phyloP scores from a whole-genome alignment of 176 grass and related monocot genomes.

The Rhynchospora tenuis region DNA sequence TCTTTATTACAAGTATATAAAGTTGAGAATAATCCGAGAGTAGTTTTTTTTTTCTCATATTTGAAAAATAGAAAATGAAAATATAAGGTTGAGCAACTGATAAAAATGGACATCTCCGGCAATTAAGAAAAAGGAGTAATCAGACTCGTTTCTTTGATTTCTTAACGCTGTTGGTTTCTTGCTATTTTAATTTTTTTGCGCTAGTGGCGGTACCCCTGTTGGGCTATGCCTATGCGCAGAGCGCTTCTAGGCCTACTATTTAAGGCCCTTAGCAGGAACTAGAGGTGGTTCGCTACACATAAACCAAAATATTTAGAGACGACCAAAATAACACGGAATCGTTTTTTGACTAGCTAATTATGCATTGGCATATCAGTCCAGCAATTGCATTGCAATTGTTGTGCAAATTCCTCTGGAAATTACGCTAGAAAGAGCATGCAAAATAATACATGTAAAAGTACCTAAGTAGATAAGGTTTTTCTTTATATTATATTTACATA shows the following conservation, averaged over 20 bases:
- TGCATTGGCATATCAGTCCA: too few species aligned
- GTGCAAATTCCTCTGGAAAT: not conserved
- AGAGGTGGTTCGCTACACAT: too few species aligned
- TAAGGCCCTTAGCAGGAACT: not conserved
- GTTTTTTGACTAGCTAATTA: too few species aligned
- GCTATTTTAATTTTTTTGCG: not conserved
- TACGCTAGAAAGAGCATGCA: not conserved
- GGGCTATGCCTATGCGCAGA: not conserved
- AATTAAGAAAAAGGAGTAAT: too few species aligned
- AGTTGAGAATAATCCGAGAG: too few species aligned
- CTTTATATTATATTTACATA: conserved; percentile 1
- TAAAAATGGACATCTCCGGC: too few species aligned
- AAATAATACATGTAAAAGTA: not conserved
- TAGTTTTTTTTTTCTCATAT: too few species aligned
- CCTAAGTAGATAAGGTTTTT: not conserved
- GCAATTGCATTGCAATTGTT: not conserved
- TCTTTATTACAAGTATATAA: too few species aligned
- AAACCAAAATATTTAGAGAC: too few species aligned
- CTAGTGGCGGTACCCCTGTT: not conserved
- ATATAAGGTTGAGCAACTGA: too few species aligned
- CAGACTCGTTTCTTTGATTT: not conserved
- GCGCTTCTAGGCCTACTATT: not conserved
- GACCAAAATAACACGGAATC: too few species aligned
- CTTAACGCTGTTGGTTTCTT: not conserved
- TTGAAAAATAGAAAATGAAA: too few species aligned